phyloP scores from a whole-genome alignment of 495 filamentous ascomycete species.

The Penicillium dipodomyicola region DNA sequence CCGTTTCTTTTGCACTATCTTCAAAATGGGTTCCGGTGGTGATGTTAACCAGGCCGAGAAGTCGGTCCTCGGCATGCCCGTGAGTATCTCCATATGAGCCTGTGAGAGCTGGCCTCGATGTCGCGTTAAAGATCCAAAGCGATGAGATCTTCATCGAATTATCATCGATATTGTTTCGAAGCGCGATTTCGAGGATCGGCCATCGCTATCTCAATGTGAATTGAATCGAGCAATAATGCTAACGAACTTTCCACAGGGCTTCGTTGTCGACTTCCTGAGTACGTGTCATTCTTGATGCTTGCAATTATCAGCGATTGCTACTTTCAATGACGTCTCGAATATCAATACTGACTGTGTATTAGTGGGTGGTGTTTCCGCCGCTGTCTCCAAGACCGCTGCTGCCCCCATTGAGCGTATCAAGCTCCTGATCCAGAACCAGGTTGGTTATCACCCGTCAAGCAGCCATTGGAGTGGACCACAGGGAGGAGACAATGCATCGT shows the following conservation, averaged over 20 bases:
- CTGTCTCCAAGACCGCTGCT: slow-evolving; percentile 99
- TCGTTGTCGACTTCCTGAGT: slow-evolving; percentile 96
- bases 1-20: slow-evolving; percentile 40
- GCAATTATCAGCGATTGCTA: slow-evolving; percentile 9
- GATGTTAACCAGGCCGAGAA: slow-evolving; percentile 60
- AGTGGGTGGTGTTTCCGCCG: slow-evolving; percentile 99
- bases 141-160: slow-evolving; percentile 1
- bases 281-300: slow-evolving; percentile 49
- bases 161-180: neutral
- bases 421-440: slow-evolving; percentile 99
- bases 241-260: slow-evolving; percentile 47
- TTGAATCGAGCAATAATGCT: slow-evolving; percentile 21
- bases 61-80: slow-evolving; percentile 86
- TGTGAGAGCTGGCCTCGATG: slow-evolving; percentile 17
- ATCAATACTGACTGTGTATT: slow-evolving; percentile 35
- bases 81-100: slow-evolving; percentile 32
- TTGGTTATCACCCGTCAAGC: slow-evolving; percentile 38
- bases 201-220: neutral
- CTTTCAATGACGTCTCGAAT: neutral
- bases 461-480: slow-evolving; percentile 1
- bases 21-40: slow-evolving; percentile 52
- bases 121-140: slow-evolving; percentile 1
- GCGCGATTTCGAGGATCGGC: neutral
- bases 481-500: neutral
- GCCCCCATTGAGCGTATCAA: slow-evolving; percentile 99